A percentile compares a stretch with the other conserved stretches of the same genome.
Evolutionary conservation across 2,329 filamentous ascomycete species (phyloP).

Genomic region (Cordyceps tenuipes): DNA sequence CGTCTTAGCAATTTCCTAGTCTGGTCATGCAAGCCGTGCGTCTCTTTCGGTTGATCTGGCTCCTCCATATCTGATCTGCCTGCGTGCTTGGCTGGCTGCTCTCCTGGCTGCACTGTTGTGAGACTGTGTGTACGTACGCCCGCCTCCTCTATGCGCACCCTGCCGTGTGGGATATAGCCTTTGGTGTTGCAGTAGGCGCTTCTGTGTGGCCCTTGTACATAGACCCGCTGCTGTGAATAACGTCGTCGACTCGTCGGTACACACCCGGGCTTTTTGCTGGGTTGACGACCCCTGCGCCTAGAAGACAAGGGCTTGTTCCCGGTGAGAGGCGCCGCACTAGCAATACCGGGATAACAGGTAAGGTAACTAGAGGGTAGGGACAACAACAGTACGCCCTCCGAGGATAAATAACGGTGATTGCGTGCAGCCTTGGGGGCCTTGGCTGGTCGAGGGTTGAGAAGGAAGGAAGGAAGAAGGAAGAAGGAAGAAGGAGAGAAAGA

Average conservation of each 20-base stretch:
- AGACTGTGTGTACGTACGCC: not conserved
- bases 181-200: constrained; percentile 1
- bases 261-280: not conserved
- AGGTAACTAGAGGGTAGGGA: not conserved
- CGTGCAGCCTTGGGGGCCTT: not conserved
- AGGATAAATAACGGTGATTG: not conserved
- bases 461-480: too few relatives aligned
- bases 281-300: constrained; percentile 1
- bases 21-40: constrained; percentile 26
- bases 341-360: not conserved
- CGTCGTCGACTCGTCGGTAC: not conserved
- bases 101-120: not conserved
- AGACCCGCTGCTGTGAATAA: not conserved
- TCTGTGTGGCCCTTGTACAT: constrained; percentile 4
- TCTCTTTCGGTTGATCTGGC: constrained; percentile 22
- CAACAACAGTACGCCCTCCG: not conserved
- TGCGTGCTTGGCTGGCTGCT: not conserved
- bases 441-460: not conserved
- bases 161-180: not conserved
- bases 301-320: not conserved
- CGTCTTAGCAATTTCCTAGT: constrained; percentile 28
- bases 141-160: not conserved
- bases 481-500: too few relatives aligned
- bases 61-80: constrained; percentile 13
- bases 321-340: not conserved